A percentile compares a stretch with the other conserved stretches of the same genome.
phyloP scores from a whole-genome alignment of 2,329 filamentous ascomycete species.

The Colletotrichum sublineola region DNA sequence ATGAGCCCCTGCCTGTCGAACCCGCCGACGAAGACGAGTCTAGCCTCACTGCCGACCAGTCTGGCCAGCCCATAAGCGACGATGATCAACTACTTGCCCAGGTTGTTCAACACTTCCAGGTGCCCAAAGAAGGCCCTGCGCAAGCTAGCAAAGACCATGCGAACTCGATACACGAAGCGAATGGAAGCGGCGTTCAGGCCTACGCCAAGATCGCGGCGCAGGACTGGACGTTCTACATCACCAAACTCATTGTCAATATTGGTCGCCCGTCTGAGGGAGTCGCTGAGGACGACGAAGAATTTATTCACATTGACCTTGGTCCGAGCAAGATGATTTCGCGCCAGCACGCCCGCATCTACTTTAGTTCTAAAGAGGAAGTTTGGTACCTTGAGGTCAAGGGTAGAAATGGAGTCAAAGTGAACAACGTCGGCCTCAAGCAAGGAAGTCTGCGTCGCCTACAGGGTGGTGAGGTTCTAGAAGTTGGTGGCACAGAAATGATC shows the following conservation, averaged over 20 bases:
- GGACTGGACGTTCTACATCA: conserved; percentile 89
- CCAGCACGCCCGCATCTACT: conserved; percentile 81
- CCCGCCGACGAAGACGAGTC: conserved; percentile 61
- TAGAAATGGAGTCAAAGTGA: conserved; percentile 89
- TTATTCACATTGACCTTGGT: conserved; percentile 88
- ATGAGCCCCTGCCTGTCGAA: conserved; percentile 55
- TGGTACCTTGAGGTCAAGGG: conserved; percentile 93
- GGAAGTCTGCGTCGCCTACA: conserved; percentile 76
- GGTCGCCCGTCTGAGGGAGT: conserved; percentile 74
- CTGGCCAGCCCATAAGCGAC: conserved; percentile 57
- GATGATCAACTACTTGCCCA: conserved; percentile 70
- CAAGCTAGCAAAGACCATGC: conserved; percentile 73
- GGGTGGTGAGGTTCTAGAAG: conserved; percentile 92
- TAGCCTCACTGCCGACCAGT: conserved; percentile 57
- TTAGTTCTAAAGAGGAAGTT: conserved; percentile 74
- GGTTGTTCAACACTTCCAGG: conserved; percentile 65
- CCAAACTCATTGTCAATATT: conserved; percentile 80
- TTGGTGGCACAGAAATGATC: conserved; percentile 97
- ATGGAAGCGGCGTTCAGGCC: conserved; percentile 74
- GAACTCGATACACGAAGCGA: conserved; percentile 73
- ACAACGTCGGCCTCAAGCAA: conserved; percentile 78
- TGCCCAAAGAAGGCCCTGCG: conserved; percentile 60
- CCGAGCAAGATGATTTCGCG: conserved; percentile 86
- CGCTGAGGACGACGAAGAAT: conserved; percentile 61
- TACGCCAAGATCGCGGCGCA: conserved; percentile 86